Conservation (phyloP, 2,329 filamentous ascomycete genomes). For the Pyricularia grisea region DNA sequence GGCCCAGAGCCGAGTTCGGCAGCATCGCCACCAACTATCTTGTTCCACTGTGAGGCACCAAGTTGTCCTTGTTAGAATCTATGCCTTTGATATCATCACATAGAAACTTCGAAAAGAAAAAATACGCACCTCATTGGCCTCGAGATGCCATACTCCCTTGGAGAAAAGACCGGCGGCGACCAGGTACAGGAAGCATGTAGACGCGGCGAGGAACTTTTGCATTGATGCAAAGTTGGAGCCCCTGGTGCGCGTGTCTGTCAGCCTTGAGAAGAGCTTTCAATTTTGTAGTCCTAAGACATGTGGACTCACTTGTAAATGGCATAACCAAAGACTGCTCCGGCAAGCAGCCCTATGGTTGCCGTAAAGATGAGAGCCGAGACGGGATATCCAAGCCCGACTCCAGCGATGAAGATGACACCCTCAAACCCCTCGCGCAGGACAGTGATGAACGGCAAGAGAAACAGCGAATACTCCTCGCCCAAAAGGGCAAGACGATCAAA, state of each 20-base stretch:
- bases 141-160: constrained; percentile 61
- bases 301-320: constrained; percentile 64
- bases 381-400: constrained; percentile 68
- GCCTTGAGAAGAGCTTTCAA: background rate
- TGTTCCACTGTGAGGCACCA: constrained; percentile 38
- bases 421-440: constrained; percentile 82
- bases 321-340: constrained; percentile 59
- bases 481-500: constrained; percentile 26
- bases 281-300: background rate
- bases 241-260: constrained; percentile 1
- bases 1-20: constrained; percentile 44
- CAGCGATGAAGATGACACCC: constrained; percentile 77
- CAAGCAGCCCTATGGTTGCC: constrained; percentile 60
- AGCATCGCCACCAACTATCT: constrained; percentile 46
- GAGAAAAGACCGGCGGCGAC: constrained; percentile 75
- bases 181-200: constrained; percentile 72
- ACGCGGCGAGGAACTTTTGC: constrained; percentile 57
- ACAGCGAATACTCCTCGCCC: constrained; percentile 79
- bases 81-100: background rate
- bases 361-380: constrained; percentile 70
- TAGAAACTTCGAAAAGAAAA: background rate
- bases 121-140: constrained; percentile 36
- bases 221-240: constrained; percentile 12
- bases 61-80: background rate
- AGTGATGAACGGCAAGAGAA: constrained; percentile 76